These are phyloP conservation scores for Aspergillus cavernicola DNA, from an alignment of 495 filamentous ascomycete genomes.

Conservation along the genomic window DNA sequence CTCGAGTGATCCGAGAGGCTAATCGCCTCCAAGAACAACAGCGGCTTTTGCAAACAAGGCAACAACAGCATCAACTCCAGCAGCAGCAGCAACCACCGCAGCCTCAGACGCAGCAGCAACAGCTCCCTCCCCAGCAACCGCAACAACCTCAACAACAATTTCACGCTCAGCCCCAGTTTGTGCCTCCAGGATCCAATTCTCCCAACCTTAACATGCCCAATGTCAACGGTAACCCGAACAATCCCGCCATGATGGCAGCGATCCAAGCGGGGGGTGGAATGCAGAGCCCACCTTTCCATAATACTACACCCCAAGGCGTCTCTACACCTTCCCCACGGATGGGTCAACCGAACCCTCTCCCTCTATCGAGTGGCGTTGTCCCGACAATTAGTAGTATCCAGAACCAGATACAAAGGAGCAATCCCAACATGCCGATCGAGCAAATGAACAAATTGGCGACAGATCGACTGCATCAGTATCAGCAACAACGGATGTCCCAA, in stretches of 20 bases:
- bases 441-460: slow-evolving; percentile 58
- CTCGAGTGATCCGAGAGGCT: slow-evolving; percentile 55
- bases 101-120: slow-evolving; percentile 18
- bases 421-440: slow-evolving; percentile 56
- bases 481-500: slow-evolving; percentile 52
- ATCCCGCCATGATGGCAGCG: slow-evolving; percentile 49
- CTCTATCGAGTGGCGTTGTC: slow-evolving; percentile 50
- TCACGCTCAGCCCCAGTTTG: slow-evolving; percentile 38
- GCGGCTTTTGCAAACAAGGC: slow-evolving; percentile 61
- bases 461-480: slow-evolving; percentile 53
- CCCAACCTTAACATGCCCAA: slow-evolving; percentile 41
- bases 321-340: slow-evolving; percentile 51
- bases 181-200: slow-evolving; percentile 41
- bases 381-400: slow-evolving; percentile 51
- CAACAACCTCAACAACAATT: slow-evolving; percentile 42
- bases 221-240: slow-evolving; percentile 52
- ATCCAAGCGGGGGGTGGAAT: slow-evolving; percentile 49
- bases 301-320: slow-evolving; percentile 38
- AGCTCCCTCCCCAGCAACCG: slow-evolving; percentile 31
- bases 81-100: slow-evolving; percentile 34
- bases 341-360: slow-evolving; percentile 46
- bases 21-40: slow-evolving; percentile 62
- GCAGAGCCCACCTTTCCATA: slow-evolving; percentile 48
- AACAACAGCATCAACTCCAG: slow-evolving; percentile 44
- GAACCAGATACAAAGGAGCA: slow-evolving; percentile 46